phyloP scores from a whole-genome alignment of 768 basidiomycete genomes.

The Tulasnella sp. region DNA sequence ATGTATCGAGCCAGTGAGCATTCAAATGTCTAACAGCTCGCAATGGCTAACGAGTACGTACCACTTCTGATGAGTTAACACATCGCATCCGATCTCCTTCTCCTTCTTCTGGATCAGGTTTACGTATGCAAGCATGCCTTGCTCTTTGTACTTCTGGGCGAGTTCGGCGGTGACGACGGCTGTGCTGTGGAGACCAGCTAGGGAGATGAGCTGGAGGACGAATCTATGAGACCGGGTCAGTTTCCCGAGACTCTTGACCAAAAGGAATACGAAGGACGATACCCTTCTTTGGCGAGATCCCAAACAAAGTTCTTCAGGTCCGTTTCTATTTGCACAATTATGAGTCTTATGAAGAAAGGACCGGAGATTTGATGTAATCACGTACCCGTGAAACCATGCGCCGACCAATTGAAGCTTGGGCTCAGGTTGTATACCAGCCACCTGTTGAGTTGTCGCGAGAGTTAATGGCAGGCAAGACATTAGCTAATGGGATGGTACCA shows the following conservation, averaged over 20 bases:
- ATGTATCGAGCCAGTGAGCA: background rate
- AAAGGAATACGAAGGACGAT: constrained; percentile 15
- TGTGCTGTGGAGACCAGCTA: constrained; percentile 81
- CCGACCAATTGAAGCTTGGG: constrained; percentile 90
- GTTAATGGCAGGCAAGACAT: background rate
- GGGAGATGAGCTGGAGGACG: constrained; percentile 77
- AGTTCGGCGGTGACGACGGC: constrained; percentile 75
- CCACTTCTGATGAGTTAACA: constrained; percentile 94
- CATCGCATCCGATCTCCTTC: constrained; percentile 78
- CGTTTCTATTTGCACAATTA: constrained; percentile 32
- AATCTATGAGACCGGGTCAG: constrained; percentile 37
- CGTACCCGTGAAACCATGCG: constrained; percentile 51
- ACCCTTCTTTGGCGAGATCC: constrained; percentile 86
- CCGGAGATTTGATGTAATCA: constrained; percentile 18
- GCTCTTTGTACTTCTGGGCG: constrained; percentile 64
- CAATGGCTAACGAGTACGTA: constrained; percentile 23
- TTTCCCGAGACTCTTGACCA: background rate
- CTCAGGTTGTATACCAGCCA: constrained; percentile 90
- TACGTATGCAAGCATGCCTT: constrained; percentile 90
- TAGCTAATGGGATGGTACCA: constrained; percentile 1
- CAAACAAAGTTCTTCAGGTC: constrained; percentile 79
- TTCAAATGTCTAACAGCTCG: background rate
- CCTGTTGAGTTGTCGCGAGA: constrained; percentile 27
- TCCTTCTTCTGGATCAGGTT: constrained; percentile 80
- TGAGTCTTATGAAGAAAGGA: background rate